phyloP scores from a whole-genome alignment of 768 basidiomycete genomes.

The Podaxis sp. region DNA sequence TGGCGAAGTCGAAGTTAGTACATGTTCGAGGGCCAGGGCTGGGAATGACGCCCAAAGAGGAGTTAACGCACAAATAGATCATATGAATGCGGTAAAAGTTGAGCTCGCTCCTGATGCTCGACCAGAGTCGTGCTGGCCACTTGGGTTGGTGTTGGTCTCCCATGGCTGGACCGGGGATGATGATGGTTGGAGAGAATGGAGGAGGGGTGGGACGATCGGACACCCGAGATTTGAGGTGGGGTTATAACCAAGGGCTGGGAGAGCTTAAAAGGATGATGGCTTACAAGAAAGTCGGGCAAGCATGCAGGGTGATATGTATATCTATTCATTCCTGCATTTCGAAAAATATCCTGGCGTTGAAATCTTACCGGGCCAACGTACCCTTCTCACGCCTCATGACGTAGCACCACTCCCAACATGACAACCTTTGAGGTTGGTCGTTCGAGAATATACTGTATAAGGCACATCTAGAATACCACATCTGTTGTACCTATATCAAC shows the following conservation, averaged over 20 bases:
- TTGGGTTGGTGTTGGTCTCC: neutral
- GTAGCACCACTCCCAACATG: neutral
- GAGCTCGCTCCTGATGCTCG: slow-evolving; percentile 44
- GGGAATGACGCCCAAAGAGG: neutral
- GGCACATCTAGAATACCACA: slow-evolving; percentile 11
- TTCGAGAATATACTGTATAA: neutral
- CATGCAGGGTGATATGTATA: neutral
- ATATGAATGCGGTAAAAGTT: slow-evolving; percentile 70
- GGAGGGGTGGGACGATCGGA: neutral
- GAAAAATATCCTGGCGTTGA: neutral
- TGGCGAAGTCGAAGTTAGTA: slow-evolving; percentile 9
- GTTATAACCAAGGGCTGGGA: neutral
- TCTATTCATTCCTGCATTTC: neutral
- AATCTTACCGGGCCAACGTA: neutral
- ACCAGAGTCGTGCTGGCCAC: slow-evolving; percentile 23
- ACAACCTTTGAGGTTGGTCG: neutral
- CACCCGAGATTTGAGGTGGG: neutral
- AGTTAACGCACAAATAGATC: slow-evolving; percentile 53
- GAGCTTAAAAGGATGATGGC: neutral
- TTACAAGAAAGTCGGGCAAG: neutral
- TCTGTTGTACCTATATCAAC: slow-evolving; percentile 11
- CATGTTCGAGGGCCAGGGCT: neutral
- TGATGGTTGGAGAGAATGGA: slow-evolving; percentile 1
- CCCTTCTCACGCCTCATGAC: neutral
- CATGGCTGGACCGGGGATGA: slow-evolving; percentile 1